Evolutionary conservation across 2,329 filamentous ascomycete genomes (phyloP), one percentile per base, ranked within the genome.

Genomic region (Colletotrichum gloeosporioides): DNA sequence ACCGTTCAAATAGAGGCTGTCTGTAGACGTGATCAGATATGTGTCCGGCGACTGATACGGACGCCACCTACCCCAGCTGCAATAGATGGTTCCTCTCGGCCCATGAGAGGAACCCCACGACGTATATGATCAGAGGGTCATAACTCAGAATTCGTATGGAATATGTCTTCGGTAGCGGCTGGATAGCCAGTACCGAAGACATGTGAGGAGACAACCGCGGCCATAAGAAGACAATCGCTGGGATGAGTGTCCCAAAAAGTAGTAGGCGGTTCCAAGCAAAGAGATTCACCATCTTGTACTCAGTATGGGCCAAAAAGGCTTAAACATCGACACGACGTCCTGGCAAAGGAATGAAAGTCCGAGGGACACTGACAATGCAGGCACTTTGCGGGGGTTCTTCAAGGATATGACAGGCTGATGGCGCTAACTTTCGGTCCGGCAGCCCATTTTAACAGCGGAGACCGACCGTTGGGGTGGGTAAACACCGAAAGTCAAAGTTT

Each of bases 61-160:
- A 25, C 10, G 8, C 8, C 22, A 64, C 53, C 12, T 73, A 27
- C 70, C 70, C 63, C 10, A 73, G n/a, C 22, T 36, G 49, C 29
- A 62, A 6, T 13, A 62, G 6, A 8, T 73, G 27, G 27, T 18
- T 25, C 5, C 36, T 44, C 22, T 73, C 70, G 9, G 53, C 70
- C 70, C 70, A 73, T 12, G 70, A 73, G 2, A 73, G n/a, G 10
- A 68, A 69, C 2, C 64, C 63, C 15, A 73, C 63, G 16, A 73
- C 16, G 12, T 73, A 73, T 13, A 73, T 69, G 1, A 73, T 69
- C 25, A 73, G 64, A 10, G 70, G 70, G 5, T 73, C 70, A 22
- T 73, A 73, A 9, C 63, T 68, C 8, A 66, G 29, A 3, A 66
- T 66, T 1, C 61, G 44, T 4, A 71, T 71, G 6, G 68, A 71